Conservation (phyloP, 1,139 yeast species). For the Debaryomyces subglobosus region DNA sequence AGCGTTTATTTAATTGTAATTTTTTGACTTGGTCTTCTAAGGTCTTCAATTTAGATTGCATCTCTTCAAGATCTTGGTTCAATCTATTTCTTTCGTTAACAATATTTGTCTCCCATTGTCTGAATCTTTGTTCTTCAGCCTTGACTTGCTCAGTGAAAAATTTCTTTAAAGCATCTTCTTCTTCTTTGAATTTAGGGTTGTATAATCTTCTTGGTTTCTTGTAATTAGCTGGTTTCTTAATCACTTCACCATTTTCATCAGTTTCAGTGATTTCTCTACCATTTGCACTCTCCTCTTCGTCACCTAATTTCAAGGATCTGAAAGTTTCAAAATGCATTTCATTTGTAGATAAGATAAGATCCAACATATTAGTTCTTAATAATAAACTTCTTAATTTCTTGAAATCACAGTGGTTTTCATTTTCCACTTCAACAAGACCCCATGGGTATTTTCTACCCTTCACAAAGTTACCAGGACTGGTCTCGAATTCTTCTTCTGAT, state of each 20-base stretch:
- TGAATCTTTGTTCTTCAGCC: slow-evolving; percentile 94
- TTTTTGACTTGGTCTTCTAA: slow-evolving; percentile 75
- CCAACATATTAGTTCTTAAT: slow-evolving; percentile 92
- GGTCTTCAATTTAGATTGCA: slow-evolving; percentile 72
- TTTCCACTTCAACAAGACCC: slow-evolving; percentile 98
- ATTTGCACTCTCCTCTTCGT: slow-evolving; percentile 45
- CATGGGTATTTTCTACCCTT: slow-evolving; percentile 95
- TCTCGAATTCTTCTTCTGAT: slow-evolving; percentile 82
- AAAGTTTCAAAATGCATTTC: slow-evolving; percentile 90
- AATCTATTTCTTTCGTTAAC: slow-evolving; percentile 93
- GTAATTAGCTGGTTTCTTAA: slow-evolving; percentile 28
- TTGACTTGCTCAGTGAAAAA: slow-evolving; percentile 98
- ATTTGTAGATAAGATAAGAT: slow-evolving; percentile 84
- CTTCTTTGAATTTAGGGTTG: slow-evolving; percentile 94
- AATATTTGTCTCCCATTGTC: slow-evolving; percentile 97
- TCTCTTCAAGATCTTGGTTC: slow-evolving; percentile 89
- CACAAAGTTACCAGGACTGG: slow-evolving; percentile 73
- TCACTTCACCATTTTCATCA: slow-evolving; percentile 31
- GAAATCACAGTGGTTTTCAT: slow-evolving; percentile 94
- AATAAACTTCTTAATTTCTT: slow-evolving; percentile 85
- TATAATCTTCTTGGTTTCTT: slow-evolving; percentile 59
- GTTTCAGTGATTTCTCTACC: slow-evolving; percentile 36
- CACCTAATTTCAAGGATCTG: slow-evolving; percentile 79
- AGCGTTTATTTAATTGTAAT: slow-evolving; percentile 57
- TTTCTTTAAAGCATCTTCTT: slow-evolving; percentile 91